Evolutionary conservation across 495 filamentous ascomycete species (phyloP), one percentile per base, ranked within the genome.

Genomic region (Aspergillus biplanus): DNA sequence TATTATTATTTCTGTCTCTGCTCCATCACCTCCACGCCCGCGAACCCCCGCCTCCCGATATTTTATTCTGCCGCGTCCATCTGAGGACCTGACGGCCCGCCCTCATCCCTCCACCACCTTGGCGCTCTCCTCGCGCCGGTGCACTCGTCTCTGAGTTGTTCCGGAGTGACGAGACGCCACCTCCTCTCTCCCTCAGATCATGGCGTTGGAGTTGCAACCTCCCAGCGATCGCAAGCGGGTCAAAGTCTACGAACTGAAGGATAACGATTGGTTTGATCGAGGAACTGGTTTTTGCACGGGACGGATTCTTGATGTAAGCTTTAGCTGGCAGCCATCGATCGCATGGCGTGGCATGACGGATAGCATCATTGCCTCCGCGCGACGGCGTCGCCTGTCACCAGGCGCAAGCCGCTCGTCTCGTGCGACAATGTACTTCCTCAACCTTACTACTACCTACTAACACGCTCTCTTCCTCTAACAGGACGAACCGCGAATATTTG

Each of bases 261-360:
- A 97, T 78, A 97, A 95, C 84, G 96, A 99, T 85, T 99, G 95
- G 95, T 97, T 93, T 74, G 95, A 99, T 79, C 84, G 96, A 63
- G 95, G 95, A 56, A 99, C 95, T 18, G 95, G 95, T 50, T 98
- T 97, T 76, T 99, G 95, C 75, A 90, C 84, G 31, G 93, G 92
- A 31, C 85, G 86, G 66, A 86, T 91, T 62, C 77, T 88, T 54
- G 84, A 87, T 74, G 93, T 97, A 86, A 83, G 91, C 80, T 60
- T 64, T 59, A 48, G 50, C 61, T 52, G n/a, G 21, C 44, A 9
- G 11, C 18, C 53, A 57, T 62, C 44, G 60, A 57, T 63, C 53
- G 61, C 61, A 63, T 63, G 44, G 46, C 44, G 52, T 63, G 53
- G 52, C 53, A 39, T 53, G 32, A 62, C 52, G 57, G 55, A 57